Base-by-base conservation (phyloP, 140 eudicot species). In the Ambrosia hybrid region DNA sequence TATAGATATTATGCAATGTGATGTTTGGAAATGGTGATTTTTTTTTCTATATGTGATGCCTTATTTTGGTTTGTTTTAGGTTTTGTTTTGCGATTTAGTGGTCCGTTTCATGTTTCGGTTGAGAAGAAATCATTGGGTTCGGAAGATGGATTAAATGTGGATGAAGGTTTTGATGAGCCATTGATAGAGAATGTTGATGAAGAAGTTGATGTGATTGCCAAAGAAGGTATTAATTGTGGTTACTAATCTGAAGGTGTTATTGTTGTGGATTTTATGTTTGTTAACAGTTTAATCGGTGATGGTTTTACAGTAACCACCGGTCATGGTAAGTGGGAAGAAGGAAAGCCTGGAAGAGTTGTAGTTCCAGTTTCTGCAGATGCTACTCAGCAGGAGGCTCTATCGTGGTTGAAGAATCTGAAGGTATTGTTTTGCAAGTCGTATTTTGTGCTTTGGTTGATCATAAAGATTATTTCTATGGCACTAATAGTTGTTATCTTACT, bases 341-440 rank as follows among this genome's bases (percentile, higher is more conserved):
- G 74, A 58, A 80, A 72, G 74, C 79, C 76, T 70, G 85, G 82
- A 77, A 89, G 88, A 34, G 71, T 91, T 68, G 61, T 83, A 33
- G 59, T 94, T 72, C 84, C 85, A 51, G 78, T 79, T 81, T 72
- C 87, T 52, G 96, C 76, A 75, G 99, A 94, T 86, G 65, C 79
- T 67, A 79, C 85, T 76, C 97, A 94, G 64, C 82, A 87, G 65
- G 97, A 94, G 83, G 88, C 97, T 67, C 59, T 94, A 43, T 72
- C 15, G 37, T 57, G 77, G 72, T 78, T 94, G 57, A 94, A 84
- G 85, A 86, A 84, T 81, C 84, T 94, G 76, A 94, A 94, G 99
- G 99, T 94, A 77, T 73, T 74, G 70, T 82, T 73, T 77, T 70
- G 74, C 65, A 48, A 17, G 43, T 59, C 51, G 33, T 71, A 33